Percentiles rank a stretch among this genome's conserved stretches.
phyloP scores from a whole-genome alignment of 1,284 basidiomycete genomes.

The Erythrobasidium hasegawianum region DNA sequence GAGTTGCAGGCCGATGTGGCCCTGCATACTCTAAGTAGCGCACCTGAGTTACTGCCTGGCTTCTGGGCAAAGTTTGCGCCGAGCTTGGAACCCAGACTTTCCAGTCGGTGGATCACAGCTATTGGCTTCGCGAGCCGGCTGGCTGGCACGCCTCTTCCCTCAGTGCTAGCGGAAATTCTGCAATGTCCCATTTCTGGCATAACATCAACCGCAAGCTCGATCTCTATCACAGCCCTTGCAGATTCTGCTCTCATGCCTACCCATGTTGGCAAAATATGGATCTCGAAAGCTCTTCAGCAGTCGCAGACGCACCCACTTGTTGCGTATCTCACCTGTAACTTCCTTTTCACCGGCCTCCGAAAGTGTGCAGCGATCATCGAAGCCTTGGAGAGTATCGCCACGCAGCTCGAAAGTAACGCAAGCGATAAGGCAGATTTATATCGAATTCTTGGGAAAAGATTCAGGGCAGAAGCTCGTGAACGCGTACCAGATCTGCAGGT shows the following conservation, averaged over 20 bases:
- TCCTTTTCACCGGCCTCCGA: constrained; percentile 24
- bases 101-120: constrained; percentile 83
- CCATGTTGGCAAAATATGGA: constrained; percentile 17
- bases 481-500: constrained; percentile 31
- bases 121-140: constrained; percentile 74
- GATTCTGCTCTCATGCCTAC: constrained; percentile 23
- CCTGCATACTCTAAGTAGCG: constrained; percentile 1
- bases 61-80: constrained; percentile 72
- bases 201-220: constrained; percentile 55
- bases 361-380: constrained; percentile 14
- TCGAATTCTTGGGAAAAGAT: neutral
- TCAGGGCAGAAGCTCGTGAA: constrained; percentile 13
- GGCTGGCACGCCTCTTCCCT: constrained; percentile 69
- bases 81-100: constrained; percentile 78
- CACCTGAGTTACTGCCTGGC: constrained; percentile 49
- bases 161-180: constrained; percentile 43
- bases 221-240: constrained; percentile 45
- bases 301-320: constrained; percentile 19
- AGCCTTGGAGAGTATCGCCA: neutral
- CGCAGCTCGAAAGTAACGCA: neutral
- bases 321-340: constrained; percentile 23
- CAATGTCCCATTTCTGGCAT: neutral
- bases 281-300: constrained; percentile 26
- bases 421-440: neutral
- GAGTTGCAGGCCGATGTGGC: constrained; percentile 26